phyloP scores from a whole-genome alignment of 75 land plant species.

The Gnetum montanum region DNA sequence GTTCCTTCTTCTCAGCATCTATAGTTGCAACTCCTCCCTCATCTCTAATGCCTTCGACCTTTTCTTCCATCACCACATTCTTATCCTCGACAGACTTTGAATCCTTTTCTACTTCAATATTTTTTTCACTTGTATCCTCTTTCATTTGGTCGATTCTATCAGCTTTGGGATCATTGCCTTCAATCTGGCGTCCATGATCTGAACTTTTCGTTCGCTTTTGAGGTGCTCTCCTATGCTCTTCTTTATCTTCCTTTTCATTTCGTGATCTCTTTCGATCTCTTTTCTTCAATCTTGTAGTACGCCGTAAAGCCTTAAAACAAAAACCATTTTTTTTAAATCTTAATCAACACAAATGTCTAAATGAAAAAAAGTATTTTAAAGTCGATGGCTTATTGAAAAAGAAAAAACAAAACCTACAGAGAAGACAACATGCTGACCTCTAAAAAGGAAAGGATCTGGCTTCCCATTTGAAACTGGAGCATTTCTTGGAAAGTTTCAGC shows the following conservation, averaged over 20 bases:
- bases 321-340: too few species aligned
- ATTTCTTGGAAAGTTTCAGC: conserved; percentile 82
- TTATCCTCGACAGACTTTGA: background rate
- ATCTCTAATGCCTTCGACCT: background rate
- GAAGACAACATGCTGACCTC: conserved; percentile 33
- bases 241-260: conserved; percentile 33
- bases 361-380: too few species aligned
- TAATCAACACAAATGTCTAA: too few species aligned
- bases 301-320: conserved; percentile 21
- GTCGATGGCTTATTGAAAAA: background rate
- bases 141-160: background rate
- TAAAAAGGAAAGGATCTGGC: conserved; percentile 45
- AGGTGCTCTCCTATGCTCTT: conserved; percentile 21
- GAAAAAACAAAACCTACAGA: background rate
- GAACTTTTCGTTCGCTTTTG: conserved; percentile 38
- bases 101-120: background rate
- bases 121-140: background rate
- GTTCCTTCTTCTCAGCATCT: background rate
- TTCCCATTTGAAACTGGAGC: conserved; percentile 86
- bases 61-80: background rate
- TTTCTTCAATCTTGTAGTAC: conserved; percentile 25
- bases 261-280: conserved; percentile 52
- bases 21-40: background rate
- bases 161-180: background rate
- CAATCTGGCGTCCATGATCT: background rate